Percentiles rank a stretch among this genome's conserved stretches.
Conservation (phyloP, 2,329 filamentous ascomycete species). For the Cladosporium sphaerospermum region DNA sequence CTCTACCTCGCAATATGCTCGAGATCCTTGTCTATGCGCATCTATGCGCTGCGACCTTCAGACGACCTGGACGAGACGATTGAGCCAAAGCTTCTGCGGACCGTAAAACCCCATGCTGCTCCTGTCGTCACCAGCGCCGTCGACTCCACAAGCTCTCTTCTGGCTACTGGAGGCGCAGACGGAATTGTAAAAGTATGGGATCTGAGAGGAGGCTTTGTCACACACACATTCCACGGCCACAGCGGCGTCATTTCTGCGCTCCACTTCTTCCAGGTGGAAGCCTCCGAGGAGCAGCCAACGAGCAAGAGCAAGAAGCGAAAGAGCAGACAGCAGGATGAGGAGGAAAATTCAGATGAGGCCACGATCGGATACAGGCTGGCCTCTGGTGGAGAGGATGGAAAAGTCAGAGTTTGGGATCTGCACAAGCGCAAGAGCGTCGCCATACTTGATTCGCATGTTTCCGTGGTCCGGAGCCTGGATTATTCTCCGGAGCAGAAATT, state of each 20-base stretch:
- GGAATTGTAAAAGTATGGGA: constrained; percentile 97
- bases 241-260: constrained; percentile 86
- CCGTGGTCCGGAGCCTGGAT: constrained; percentile 81
- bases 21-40: constrained; percentile 90
- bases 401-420: constrained; percentile 85
- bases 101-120: constrained; percentile 81
- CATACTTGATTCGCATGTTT: constrained; percentile 84
- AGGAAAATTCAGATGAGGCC: constrained; percentile 45
- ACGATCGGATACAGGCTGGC: constrained; percentile 68
- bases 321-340: constrained; percentile 39
- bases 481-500: constrained; percentile 69
- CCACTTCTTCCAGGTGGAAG: constrained; percentile 69
- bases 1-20: constrained; percentile 89
- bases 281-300: constrained; percentile 15
- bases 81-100: constrained; percentile 64
- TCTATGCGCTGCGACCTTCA: constrained; percentile 65
- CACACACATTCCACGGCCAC: constrained; percentile 91
- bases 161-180: constrained; percentile 90
- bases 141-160: constrained; percentile 78
- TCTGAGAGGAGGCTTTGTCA: constrained; percentile 80
- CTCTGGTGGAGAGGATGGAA: constrained; percentile 90
- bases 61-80: constrained; percentile 51
- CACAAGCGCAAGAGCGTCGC: constrained; percentile 73
- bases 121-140: constrained; percentile 82
- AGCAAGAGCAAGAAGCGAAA: constrained; percentile 42